Base-by-base conservation (phyloP, 1,139 yeast genomes). In the Zhuliangozyma parablackwelliae region DNA sequence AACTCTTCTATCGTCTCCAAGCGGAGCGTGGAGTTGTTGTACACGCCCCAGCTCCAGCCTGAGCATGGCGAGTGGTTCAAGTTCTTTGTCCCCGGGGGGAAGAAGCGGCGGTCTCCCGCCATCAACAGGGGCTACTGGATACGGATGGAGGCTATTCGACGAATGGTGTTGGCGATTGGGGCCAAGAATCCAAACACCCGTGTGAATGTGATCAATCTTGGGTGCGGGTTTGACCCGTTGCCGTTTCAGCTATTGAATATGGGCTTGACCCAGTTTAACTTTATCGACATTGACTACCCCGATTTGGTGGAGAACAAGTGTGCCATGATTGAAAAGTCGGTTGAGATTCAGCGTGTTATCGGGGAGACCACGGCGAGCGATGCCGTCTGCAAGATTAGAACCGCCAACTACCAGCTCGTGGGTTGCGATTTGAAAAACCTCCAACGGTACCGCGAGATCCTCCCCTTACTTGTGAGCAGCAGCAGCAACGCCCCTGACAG, bases 91-190 rank as follows among this genome's bases (percentile, higher is more conserved):
- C 75, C 77, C 21, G 80, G 76, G 41, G 79, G 79, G 6, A 77
- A 78, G 46, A 23, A 23, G 6, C 65, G 92, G 53, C 63, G 95
- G 41, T 80, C 92, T 0, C 95, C 95, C 0, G 82, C 86, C 10
- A 84, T 86, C 31, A 86, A 86, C 49, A 60, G 95, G 48, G 95
- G 95, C 0, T 86, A 86, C 55, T 86, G 94, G 90, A 69, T 84
- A 21, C 65, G 95, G 41, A 80, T 86, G 80, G 81, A 81, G 50
- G 78, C 88, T 7, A 80, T 86, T 39, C 70, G 78, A 44, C 63
- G 61, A 35, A 63, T 78, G 37, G 68, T 83, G 11, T 53, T 68
- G 29, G 61, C 69, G 30, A 76, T 82, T 13, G 60, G 75, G 3
- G 39, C 41, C 2, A 34, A 42, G 9, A 49, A 54, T 28, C 50